phyloP scores from a whole-genome alignment of 2,329 filamentous ascomycete genomes.

The Clarireedia homoeocarpa region DNA sequence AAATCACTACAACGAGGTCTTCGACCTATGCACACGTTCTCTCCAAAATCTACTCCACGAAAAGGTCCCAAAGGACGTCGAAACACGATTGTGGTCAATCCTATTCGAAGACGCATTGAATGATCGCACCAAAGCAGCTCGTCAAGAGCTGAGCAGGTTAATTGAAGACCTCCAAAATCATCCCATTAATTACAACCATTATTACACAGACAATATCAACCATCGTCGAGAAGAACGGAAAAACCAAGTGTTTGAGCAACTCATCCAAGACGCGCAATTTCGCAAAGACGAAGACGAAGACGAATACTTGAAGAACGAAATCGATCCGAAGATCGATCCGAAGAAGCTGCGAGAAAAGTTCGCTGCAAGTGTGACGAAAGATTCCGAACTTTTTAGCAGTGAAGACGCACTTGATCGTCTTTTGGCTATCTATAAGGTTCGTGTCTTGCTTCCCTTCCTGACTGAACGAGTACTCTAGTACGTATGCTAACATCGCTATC shows the following conservation, averaged over 20 bases:
- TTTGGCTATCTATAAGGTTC: conserved; percentile 30
- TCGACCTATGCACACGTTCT: conserved; percentile 12
- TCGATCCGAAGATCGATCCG: not conserved
- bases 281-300: not conserved
- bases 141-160: not conserved
- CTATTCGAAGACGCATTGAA: not conserved
- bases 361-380: conserved; percentile 5
- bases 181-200: conserved; percentile 33
- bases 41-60: not conserved
- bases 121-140: not conserved
- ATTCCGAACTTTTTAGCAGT: conserved; percentile 27
- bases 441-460: not conserved
- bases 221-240: conserved; percentile 15
- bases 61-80: conserved; percentile 4
- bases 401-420: conserved; percentile 28
- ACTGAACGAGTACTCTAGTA: not conserved
- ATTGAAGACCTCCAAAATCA: conserved; percentile 25
- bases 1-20: conserved; percentile 17
- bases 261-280: not conserved
- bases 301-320: not conserved
- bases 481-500: not conserved
- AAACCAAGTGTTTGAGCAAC: conserved; percentile 3
- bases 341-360: not conserved
- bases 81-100: conserved; percentile 4
- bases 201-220: conserved; percentile 29